Evolutionary conservation across 371 early-diverging fungal species (phyloP), one percentile per base, ranked within the genome.

Genomic region (Blakeslea trispora): DNA sequence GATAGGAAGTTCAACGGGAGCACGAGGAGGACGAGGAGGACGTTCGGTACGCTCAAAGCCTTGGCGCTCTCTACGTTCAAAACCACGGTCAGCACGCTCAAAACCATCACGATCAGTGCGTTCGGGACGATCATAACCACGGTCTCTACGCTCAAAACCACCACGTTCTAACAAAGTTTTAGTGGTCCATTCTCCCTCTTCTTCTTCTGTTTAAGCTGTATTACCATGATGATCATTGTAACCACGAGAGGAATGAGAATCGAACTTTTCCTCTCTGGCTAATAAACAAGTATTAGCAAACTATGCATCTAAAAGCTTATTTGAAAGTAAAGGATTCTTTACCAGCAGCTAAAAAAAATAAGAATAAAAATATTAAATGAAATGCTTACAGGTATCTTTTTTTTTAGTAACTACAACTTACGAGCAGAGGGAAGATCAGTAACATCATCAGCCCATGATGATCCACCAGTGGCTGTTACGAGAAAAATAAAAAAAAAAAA

Each of bases 401-500:
- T n/a, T n/a, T n/a, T n/a, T n/a, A 7, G 3, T 11, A 13, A 18
- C 15, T 21, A 50, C 64, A 43, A 79, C 90, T 72, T 83, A 92
- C 93, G 94, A 60, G 91, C 95, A 74, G 91, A 82, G 41, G 96
- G 96, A 54, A 95, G 83, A 58, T 85, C 91, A 24, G 80, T 72
- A 71, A 91, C 88, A 72, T 96, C 94, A 81, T 96, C 96, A 61
- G 95, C 94, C 95, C 95, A 96, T 47, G 90, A 88, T 45, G 61
- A 54, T 45, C 59, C 60, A 55, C 81, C 82, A 37, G 75, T 71
- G 57, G 82, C 85, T 82, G 67, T 59, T 41, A n/a, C 22, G 19
- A 60, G 9, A 42, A 17, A 42, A 22, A 23, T 22, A 37, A 15
- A n/a, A 46, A 50, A 59, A 34, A 41, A 50, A 35, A 52, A 47